Conservation (phyloP, 306 rosid species). For the Quercus bicolor region DNA sequence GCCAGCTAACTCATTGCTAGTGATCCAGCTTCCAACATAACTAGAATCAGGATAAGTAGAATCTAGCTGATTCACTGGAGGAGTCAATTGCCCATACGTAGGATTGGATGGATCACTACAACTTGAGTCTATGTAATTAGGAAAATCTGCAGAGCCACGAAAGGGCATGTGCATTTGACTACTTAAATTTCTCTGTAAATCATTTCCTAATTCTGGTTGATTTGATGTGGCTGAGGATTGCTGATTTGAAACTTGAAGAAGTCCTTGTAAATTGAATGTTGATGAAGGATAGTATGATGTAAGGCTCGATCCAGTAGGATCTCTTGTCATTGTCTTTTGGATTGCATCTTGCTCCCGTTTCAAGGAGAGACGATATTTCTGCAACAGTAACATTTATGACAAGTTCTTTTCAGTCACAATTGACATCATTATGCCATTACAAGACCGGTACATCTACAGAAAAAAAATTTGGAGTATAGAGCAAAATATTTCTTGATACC, state of each 20-base stretch:
- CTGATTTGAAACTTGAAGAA: neutral
- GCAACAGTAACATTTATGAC: neutral
- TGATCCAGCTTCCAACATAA: neutral
- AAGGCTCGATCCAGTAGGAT: neutral
- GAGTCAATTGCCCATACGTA: neutral
- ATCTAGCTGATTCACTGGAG: neutral
- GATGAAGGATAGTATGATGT: neutral
- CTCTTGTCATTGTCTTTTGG: neutral
- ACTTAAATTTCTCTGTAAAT: neutral
- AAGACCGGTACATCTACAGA: too few species aligned
- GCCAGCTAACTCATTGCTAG: neutral
- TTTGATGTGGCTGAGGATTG: neutral
- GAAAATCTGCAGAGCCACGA: neutral
- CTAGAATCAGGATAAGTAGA: neutral
- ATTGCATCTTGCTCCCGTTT: conserved; percentile 6
- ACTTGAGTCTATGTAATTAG: neutral
- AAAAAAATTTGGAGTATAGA: too few species aligned
- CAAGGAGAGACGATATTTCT: conserved; percentile 30
- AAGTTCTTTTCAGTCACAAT: neutral
- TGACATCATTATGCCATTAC: too few species aligned
- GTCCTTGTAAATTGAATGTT: neutral
- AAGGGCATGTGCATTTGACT: neutral
- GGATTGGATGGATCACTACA: neutral
- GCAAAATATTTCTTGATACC: too few species aligned
- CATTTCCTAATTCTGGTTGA: neutral